phyloP scores from a whole-genome alignment of 2,329 filamentous ascomycete genomes.

The Dothideomycetidae sp. region DNA sequence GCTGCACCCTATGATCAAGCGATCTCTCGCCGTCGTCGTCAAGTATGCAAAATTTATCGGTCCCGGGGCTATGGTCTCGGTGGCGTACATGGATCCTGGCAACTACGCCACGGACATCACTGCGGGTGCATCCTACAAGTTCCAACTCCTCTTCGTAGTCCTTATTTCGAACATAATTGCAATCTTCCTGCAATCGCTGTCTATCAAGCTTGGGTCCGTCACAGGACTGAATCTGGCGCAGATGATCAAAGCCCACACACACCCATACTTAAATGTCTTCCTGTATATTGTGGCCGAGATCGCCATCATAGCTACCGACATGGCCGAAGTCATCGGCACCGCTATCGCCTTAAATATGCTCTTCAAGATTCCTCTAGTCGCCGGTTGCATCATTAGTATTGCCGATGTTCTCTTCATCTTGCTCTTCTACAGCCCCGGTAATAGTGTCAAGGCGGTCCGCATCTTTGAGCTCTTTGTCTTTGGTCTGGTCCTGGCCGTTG shows the following conservation, averaged over 20 bases:
- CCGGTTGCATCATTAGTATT: conserved; percentile 54
- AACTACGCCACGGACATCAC: conserved; percentile 60
- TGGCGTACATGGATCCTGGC: conserved; percentile 37
- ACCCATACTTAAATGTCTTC: conserved; percentile 39
- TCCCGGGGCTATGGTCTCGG: conserved; percentile 48
- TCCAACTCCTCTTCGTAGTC: conserved; percentile 52
- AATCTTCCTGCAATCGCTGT: conserved; percentile 54
- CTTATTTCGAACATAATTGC: conserved; percentile 57
- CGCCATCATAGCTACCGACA: conserved; percentile 45
- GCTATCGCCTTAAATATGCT: conserved; percentile 56
- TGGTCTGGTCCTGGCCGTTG: conserved; percentile 50
- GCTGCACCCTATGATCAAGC: too few species aligned
- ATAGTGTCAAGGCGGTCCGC: conserved; percentile 44
- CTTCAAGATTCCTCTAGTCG: conserved; percentile 49
- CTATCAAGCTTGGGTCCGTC: conserved; percentile 42
- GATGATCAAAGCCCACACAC: conserved; percentile 35
- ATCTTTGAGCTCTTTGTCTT: conserved; percentile 52
- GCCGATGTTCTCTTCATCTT: conserved; percentile 54
- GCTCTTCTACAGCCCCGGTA: conserved; percentile 47
- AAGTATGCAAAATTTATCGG: conserved; percentile 47
- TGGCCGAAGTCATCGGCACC: conserved; percentile 53
- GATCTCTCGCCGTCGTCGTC: conserved; percentile 17
- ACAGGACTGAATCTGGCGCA: conserved; percentile 37
- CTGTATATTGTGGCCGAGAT: conserved; percentile 42
- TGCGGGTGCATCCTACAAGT: conserved; percentile 51